These are phyloP conservation scores for Pogostemon cablin DNA, from an alignment of 257 asterid species.

Conservation along the genomic window DNA sequence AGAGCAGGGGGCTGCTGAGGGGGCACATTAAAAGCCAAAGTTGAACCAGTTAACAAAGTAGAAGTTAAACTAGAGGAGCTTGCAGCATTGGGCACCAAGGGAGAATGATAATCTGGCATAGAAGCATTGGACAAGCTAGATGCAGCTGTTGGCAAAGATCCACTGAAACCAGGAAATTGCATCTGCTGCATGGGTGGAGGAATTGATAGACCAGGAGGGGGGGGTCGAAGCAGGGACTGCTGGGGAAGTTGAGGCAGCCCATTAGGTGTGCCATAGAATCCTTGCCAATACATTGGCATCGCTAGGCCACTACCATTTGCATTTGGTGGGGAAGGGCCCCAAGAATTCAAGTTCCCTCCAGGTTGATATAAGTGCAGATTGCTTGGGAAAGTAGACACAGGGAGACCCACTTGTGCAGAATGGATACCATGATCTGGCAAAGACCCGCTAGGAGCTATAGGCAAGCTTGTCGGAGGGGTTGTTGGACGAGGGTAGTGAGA, in stretches of 20 bases:
- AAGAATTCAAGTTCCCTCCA: constrained; percentile 78
- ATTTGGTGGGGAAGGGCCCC: constrained; percentile 86
- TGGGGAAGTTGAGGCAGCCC: constrained; percentile 80
- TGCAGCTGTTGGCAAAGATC: constrained; percentile 56
- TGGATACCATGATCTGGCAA: constrained; percentile 56
- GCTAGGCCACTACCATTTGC: constrained; percentile 68
- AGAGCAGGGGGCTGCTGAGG: constrained; percentile 50
- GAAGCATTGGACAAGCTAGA: constrained; percentile 49
- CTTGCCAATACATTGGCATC: constrained; percentile 98
- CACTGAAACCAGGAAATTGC: constrained; percentile 65
- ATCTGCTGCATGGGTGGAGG: constrained; percentile 83
- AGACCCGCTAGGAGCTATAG: constrained; percentile 63
- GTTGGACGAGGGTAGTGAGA: constrained; percentile 82
- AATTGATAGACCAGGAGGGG: constrained; percentile 70
- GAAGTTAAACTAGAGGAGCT: constrained; percentile 53
- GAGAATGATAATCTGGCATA: constrained; percentile 57
- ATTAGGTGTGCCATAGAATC: constrained; percentile 81
- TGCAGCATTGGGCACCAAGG: constrained; percentile 45
- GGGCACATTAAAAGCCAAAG: constrained; percentile 53
- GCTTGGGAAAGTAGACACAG: constrained; percentile 64
- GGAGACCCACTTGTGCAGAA: constrained; percentile 65
- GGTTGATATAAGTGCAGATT: constrained; percentile 84
- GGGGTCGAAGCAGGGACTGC: constrained; percentile 82
- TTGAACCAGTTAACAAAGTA: constrained; percentile 45
- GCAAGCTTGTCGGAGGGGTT: constrained; percentile 61